phyloP scores from a whole-genome alignment of 768 basidiomycete genomes.

The Clavulina sp. region DNA sequence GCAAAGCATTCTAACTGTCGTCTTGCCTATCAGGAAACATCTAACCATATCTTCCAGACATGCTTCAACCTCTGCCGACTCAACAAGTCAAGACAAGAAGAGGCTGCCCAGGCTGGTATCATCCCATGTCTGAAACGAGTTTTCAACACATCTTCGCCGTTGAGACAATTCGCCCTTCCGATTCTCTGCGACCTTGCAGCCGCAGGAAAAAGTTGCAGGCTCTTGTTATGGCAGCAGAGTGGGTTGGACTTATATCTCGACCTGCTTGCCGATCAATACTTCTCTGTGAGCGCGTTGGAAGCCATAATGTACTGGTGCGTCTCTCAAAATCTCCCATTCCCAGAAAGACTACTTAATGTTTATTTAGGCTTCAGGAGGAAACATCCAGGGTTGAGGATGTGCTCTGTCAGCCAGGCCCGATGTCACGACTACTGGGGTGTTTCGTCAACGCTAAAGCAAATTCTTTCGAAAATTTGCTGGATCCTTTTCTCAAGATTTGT shows the following conservation, averaged over 20 bases:
- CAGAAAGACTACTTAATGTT: not conserved
- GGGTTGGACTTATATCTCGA: slow-evolving; percentile 68
- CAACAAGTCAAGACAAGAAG: slow-evolving; percentile 89
- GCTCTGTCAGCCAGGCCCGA: slow-evolving; percentile 43
- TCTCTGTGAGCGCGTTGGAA: slow-evolving; percentile 84
- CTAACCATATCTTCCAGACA: slow-evolving; percentile 93
- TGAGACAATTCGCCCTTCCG: slow-evolving; percentile 93
- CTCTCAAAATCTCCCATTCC: not conserved
- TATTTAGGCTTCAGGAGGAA: slow-evolving; percentile 78
- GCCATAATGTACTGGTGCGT: slow-evolving; percentile 75
- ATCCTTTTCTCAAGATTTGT: slow-evolving; percentile 82
- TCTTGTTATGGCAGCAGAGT: slow-evolving; percentile 81
- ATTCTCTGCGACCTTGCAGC: slow-evolving; percentile 93
- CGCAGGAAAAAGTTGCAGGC: slow-evolving; percentile 84
- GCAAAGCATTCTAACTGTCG: not conserved
- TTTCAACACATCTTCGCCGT: slow-evolving; percentile 72
- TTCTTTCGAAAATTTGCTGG: slow-evolving; percentile 81
- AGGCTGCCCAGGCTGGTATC: slow-evolving; percentile 90
- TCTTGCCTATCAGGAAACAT: slow-evolving; percentile 67
- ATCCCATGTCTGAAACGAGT: slow-evolving; percentile 82
- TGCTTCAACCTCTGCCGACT: slow-evolving; percentile 92
- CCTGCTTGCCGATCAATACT: slow-evolving; percentile 70
- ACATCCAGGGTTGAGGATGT: slow-evolving; percentile 85
- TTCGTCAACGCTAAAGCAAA: slow-evolving; percentile 77
- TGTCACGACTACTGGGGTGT: slow-evolving; percentile 55